Percentiles rank a stretch among this genome's conserved stretches.
phyloP scores from a whole-genome alignment of 2,329 filamentous ascomycete genomes.

The Hypoxylon sp. region DNA sequence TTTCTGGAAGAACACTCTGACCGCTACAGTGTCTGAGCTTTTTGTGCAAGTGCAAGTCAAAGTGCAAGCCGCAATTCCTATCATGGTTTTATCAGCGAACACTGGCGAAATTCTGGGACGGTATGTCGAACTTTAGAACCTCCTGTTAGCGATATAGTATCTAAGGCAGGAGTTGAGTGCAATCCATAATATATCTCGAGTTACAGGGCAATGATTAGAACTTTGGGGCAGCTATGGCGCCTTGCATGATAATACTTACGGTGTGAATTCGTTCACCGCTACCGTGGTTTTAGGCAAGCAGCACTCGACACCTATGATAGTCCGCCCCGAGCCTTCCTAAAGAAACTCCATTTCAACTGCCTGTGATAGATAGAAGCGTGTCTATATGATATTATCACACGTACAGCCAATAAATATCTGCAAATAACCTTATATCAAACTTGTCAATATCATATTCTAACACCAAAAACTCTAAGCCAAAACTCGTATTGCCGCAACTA shows the following conservation, averaged over 20 bases:
- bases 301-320: not conserved
- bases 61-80: not conserved
- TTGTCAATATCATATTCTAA: not conserved
- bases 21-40: constrained; percentile 4
- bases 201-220: not conserved
- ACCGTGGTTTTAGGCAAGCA: constrained; percentile 13
- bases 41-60: not conserved
- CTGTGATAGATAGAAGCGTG: not conserved
- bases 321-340: constrained; percentile 10
- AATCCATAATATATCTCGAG: not conserved
- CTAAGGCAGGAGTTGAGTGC: not conserved
- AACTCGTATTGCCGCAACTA: constrained; percentile 40
- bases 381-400: not conserved
- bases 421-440: not conserved
- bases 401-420: not conserved
- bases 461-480: constrained; percentile 19
- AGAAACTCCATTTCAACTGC: constrained; percentile 14
- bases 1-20: constrained; percentile 8
- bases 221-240: not conserved
- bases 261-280: constrained; percentile 25
- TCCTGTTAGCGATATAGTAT: not conserved
- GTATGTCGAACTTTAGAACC: not conserved
- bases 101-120: not conserved
- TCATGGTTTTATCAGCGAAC: not conserved
- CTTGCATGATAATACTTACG: not conserved